Evolutionary conservation across 257 asterid species (phyloP).

Genomic region (Fraxinus cuspidata): DNA sequence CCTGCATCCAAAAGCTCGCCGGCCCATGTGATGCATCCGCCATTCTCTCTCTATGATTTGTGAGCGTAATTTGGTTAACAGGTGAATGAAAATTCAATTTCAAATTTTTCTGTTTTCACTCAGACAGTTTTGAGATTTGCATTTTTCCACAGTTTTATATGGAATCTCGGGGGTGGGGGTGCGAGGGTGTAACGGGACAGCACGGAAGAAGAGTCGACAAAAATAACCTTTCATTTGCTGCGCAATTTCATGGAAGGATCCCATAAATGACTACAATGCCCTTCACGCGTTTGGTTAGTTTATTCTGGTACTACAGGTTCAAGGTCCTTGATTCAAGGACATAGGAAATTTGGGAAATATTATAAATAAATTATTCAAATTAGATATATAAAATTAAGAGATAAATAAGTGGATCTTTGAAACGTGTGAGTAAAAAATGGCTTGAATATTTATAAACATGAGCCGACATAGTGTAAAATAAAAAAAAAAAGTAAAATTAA

Average conservation of each 20-base stretch:
- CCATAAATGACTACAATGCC: constrained; percentile 35
- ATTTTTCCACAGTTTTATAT: constrained; percentile 32
- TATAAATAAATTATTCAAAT: no score
- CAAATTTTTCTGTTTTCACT: background rate
- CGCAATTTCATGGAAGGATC: constrained; percentile 11
- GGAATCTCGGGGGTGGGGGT: background rate
- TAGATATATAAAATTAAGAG: no score
- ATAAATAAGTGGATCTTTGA: no score
- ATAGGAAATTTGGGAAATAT: no score
- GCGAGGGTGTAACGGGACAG: background rate
- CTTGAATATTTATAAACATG: no score
- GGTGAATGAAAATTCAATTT: background rate
- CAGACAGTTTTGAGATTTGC: constrained; percentile 15
- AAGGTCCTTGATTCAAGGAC: no score
- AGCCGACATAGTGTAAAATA: no score
- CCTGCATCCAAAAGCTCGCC: constrained; percentile 83
- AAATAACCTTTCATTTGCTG: constrained; percentile 34
- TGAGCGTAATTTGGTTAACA: background rate
- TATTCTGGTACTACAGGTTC: background rate
- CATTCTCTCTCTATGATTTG: constrained; percentile 24
- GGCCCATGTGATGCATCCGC: constrained; percentile 47
- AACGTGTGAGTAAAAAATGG: no score
- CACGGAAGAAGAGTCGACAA: constrained; percentile 18
- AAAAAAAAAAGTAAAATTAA: no score
- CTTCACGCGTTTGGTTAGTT: constrained; percentile 23